Evolutionary conservation across 768 basidiomycete species (phyloP), one percentile per base, ranked within the genome.

Genomic region (Boletus vinaceobasis): DNA sequence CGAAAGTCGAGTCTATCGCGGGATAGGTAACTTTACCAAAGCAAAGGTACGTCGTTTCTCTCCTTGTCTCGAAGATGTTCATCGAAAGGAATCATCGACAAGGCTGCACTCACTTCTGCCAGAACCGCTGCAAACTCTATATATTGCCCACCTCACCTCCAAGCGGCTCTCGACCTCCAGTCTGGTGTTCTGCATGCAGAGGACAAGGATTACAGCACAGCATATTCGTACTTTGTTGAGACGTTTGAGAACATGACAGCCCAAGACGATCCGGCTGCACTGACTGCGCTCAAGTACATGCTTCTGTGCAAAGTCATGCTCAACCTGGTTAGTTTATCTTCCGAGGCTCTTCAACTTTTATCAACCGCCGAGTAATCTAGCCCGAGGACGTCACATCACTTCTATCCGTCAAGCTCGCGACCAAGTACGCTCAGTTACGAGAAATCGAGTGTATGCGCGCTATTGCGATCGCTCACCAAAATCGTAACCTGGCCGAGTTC

Each of bases 251-350:
- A 86, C 48, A 77, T 93, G 60, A 83, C 84, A 39, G 70, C 84
- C 2, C 88, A 93, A 53, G 93, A 88, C 19, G 87, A 92, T 59
- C 81, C 84, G 1, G 65, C 71, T 36, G 93, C 93, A 1, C 76
- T 97, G 19, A 83, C 81, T 2, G 93, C 93, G 5, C 77, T 99
- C 60, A 98, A 99, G 73, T 98, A 99, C 72, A 97, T 98, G 96
- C 79, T 98, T 15, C 71, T 98, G 43, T 99, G 97, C 73, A 98
- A 99, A 70, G 87, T 99, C 68, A 99, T 99, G 96, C 77, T 98
- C 59, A 93, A 93, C 65, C 71, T 96, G 67, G 95, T 96, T 56
- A 59, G 86, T 78, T 43, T 27, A 21, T 49, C 38, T 29, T 6
- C 27, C n/a, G 17, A 21, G 21, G 4, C 39, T 33, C 44, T 11